These are phyloP conservation scores for Hypoxylon cercidicola DNA, from an alignment of 495 filamentous ascomycete species.

Conservation along the genomic window DNA sequence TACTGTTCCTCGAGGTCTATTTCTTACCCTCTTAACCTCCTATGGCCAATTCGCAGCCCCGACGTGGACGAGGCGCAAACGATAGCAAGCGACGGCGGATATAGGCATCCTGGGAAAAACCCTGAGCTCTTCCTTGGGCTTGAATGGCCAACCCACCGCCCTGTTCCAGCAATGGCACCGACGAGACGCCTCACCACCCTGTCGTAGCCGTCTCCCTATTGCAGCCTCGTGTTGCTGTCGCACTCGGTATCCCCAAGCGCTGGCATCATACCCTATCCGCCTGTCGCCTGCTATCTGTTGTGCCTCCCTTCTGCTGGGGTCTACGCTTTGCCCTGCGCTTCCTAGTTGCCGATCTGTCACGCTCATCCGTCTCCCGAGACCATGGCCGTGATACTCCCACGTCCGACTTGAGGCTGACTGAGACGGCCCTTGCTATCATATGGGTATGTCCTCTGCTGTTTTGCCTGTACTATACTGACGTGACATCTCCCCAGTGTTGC, in stretches of 20 bases:
- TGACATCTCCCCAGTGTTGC: slow-evolving; percentile 67
- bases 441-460: slow-evolving; percentile 70
- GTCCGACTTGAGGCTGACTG: slow-evolving; percentile 68
- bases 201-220: slow-evolving; percentile 56
- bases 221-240: slow-evolving; percentile 62
- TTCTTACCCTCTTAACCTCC: background rate
- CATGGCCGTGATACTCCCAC: slow-evolving; percentile 37
- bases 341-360: slow-evolving; percentile 48
- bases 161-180: slow-evolving; percentile 22
- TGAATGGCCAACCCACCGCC: slow-evolving; percentile 40
- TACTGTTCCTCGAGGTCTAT: background rate
- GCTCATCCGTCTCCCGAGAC: slow-evolving; percentile 24
- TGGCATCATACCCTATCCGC: slow-evolving; percentile 60
- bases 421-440: slow-evolving; percentile 81
- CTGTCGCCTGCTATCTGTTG: slow-evolving; percentile 56
- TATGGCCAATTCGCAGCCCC: slow-evolving; percentile 26
- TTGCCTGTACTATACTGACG: background rate
- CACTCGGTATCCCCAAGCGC: slow-evolving; percentile 55
- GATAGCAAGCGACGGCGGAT: background rate
- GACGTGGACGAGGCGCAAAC: slow-evolving; percentile 12
- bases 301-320: slow-evolving; percentile 56
- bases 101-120: background rate
- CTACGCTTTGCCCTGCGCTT: slow-evolving; percentile 57
- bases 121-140: slow-evolving; percentile 24
- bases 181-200: slow-evolving; percentile 23